Base-by-base conservation (phyloP, 768 basidiomycete species). In the Mycena rebaudengoi region DNA sequence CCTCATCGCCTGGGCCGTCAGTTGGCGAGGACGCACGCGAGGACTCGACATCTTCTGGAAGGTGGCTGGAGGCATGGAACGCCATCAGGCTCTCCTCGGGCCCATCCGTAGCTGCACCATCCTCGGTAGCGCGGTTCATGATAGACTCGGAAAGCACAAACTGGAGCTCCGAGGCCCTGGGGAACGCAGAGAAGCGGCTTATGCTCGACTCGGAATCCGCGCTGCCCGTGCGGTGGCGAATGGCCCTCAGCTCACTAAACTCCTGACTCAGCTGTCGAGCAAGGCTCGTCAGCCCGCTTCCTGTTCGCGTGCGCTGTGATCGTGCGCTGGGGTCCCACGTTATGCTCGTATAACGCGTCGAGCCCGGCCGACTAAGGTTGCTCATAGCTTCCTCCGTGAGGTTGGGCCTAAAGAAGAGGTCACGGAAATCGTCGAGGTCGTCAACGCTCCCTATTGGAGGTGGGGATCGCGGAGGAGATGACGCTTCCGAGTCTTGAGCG, bases 341-440 rank as follows among this genome's bases (percentile, higher is more conserved):
- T 12, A 73, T 66, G 33, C 70, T 67, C 10, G 69, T 65, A 10
- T 70, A 62, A 43, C 70, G 69, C 11, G 18, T 25, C 21, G 66
- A 68, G 16, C 18, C n/a, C 1, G 66, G 79, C 68, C 37, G 72
- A 66, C 26, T 76, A 69, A 26, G 74, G 72, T 51, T 70, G 65
- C 41, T 76, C 72, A 44, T 69, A 60, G 58, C 30, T 71, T 66
- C 28, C 67, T 67, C 60, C 43, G 63, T 60, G 61, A 67, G 63
- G 52, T 67, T 73, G 7, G 89, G 89, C 40, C 79, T 80, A 72
- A 90, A 92, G 75, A 93, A 93, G 8, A 94, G 78, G 69, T 92
- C 89, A 35, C 85, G 86, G 78, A 90, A 93, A 12, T 85, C 81
- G n/a, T 91, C 89, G 7, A 92, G 79, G 65, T 92, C 90, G 58